Evolutionary conservation across 257 asterid species (phyloP).

Genomic region (Solanum commersonii): DNA sequence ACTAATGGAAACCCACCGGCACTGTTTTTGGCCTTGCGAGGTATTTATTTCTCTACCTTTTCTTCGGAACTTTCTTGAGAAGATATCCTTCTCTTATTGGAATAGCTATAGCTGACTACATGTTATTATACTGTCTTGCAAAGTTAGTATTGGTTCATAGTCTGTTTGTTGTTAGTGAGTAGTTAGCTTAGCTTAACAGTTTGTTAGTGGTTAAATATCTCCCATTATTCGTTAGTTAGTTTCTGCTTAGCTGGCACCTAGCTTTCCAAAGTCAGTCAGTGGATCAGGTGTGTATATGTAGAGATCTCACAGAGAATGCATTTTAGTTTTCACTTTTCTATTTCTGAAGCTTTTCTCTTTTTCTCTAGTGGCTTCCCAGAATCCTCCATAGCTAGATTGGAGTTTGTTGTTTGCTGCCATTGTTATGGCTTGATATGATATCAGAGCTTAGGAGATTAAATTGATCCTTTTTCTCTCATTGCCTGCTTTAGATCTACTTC

Average conservation of each 20-base stretch:
- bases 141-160: neutral
- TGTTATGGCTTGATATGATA: neutral
- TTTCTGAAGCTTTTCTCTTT: neutral
- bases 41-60: slow-evolving; percentile 20
- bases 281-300: neutral
- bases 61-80: neutral
- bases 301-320: neutral
- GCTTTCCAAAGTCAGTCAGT: neutral
- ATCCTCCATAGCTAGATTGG: neutral
- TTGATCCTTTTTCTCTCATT: neutral
- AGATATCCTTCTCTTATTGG: neutral
- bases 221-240: neutral
- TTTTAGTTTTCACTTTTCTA: neutral
- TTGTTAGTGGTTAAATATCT: neutral
- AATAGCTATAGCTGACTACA: neutral
- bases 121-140: neutral
- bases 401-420: neutral
- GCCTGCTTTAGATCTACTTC: neutral
- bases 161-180: neutral
- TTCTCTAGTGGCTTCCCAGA: neutral
- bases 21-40: slow-evolving; percentile 67
- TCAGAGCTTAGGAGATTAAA: neutral
- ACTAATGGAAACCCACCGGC: slow-evolving; percentile 96
- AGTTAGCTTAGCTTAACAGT: neutral
- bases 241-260: neutral